A percentile compares a stretch with the other conserved stretches of the same genome.
These are phyloP conservation scores for Malus hybrid DNA, from an alignment of 331 rosid species.

Conservation along the genomic window DNA sequence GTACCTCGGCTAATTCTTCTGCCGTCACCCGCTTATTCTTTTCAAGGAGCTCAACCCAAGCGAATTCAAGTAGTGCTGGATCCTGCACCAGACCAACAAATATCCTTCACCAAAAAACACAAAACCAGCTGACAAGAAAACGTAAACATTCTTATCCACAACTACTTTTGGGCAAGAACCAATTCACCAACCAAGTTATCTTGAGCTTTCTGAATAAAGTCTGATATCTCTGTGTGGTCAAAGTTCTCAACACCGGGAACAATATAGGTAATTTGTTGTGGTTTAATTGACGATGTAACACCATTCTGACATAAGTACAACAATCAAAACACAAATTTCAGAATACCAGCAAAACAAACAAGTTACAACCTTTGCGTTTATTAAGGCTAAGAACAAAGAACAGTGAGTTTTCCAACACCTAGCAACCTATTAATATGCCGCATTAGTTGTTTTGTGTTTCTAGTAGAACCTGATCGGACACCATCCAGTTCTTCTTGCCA, in stretches of 20 bases:
- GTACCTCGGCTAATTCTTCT: slow-evolving; percentile 89
- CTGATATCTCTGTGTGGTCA: slow-evolving; percentile 55
- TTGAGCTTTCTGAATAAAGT: slow-evolving; percentile 59
- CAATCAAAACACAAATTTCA: slow-evolving; percentile 11
- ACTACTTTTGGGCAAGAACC: slow-evolving; percentile 25
- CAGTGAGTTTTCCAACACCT: slow-evolving; percentile 45
- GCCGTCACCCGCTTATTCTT: slow-evolving; percentile 71
- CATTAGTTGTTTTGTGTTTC: slow-evolving; percentile 61
- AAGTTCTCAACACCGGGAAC: slow-evolving; percentile 83
- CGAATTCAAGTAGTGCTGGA: slow-evolving; percentile 73
- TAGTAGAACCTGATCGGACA: slow-evolving; percentile 96
- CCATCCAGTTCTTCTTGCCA: slow-evolving; percentile 99
- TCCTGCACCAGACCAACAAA: slow-evolving; percentile 54
- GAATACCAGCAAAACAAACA: slow-evolving; percentile 6
- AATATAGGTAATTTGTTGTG: slow-evolving; percentile 83
- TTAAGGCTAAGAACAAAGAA: slow-evolving; percentile 13
- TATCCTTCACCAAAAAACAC: background rate
- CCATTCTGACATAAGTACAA: slow-evolving; percentile 64
- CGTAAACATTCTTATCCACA: background rate
- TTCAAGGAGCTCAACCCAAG: slow-evolving; percentile 95
- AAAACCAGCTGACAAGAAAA: slow-evolving; percentile 1
- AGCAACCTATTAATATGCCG: slow-evolving; percentile 90
- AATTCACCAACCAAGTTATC: slow-evolving; percentile 49
- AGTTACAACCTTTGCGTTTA: slow-evolving; percentile 9
- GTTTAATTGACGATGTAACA: slow-evolving; percentile 69